Conservation (phyloP, 371 early-diverging fungal species). For the Scutellospora calospora region DNA sequence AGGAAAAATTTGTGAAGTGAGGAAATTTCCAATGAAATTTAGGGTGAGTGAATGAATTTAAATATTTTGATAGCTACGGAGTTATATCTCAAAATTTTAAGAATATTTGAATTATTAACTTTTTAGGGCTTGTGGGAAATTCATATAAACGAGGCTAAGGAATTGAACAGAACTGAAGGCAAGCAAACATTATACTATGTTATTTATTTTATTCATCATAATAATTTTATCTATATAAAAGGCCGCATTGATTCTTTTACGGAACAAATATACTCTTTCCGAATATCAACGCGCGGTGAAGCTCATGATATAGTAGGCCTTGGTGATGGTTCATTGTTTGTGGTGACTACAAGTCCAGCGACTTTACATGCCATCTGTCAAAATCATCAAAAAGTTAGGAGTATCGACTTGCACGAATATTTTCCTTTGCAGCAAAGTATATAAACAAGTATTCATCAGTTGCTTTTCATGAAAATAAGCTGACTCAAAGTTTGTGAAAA, state of each 20-base stretch:
- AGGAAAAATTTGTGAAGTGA: constrained; percentile 50
- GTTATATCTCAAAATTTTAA: not conserved
- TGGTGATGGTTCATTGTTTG: constrained; percentile 65
- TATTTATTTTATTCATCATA: not conserved
- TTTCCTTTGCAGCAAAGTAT: constrained; percentile 68
- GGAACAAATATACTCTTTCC: constrained; percentile 76
- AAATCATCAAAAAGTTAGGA: constrained; percentile 62
- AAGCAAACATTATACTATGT: constrained; percentile 48
- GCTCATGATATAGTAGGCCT: constrained; percentile 70
- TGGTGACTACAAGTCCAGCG: constrained; percentile 75
- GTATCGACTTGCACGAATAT: constrained; percentile 81
- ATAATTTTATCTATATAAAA: not conserved
- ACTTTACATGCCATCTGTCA: constrained; percentile 72
- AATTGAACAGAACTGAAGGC: constrained; percentile 75
- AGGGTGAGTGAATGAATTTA: constrained; percentile 36
- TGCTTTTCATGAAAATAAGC: not conserved
- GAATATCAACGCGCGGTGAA: constrained; percentile 76
- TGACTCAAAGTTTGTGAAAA: not conserved
- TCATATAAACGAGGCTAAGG: constrained; percentile 62
- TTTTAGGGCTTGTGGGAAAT: constrained; percentile 68
- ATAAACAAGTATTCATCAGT: no score
- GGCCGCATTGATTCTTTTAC: constrained; percentile 49
- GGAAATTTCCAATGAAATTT: constrained; percentile 54
- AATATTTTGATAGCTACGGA: not conserved
- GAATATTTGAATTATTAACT: not conserved